phyloP scores from a whole-genome alignment of 345 rosid species.

The Boechera retrofracta region DNA sequence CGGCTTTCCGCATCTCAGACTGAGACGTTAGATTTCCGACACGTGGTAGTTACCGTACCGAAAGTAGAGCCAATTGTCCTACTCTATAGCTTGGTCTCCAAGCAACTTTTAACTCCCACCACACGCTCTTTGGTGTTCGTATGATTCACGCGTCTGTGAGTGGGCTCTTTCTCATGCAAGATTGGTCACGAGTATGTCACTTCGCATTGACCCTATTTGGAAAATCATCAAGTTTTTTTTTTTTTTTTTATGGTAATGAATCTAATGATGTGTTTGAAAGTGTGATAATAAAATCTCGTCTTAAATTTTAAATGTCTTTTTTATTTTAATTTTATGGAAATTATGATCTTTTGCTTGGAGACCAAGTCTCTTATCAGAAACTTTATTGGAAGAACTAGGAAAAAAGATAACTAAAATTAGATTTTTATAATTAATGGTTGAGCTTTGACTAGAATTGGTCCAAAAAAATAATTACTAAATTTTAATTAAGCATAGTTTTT shows the following conservation, averaged over 20 bases:
- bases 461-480: background rate
- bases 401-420: background rate
- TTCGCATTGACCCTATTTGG: conserved; percentile 17
- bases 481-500: background rate
- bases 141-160: background rate
- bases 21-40: conserved; percentile 42
- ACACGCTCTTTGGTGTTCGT: background rate
- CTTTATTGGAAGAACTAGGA: background rate
- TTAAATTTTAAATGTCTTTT: conserved; percentile 1
- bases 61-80: conserved; percentile 27
- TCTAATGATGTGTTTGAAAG: conserved; percentile 2
- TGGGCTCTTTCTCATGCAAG: background rate
- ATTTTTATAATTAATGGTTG: background rate
- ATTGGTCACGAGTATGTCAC: conserved; percentile 36
- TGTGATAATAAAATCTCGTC: background rate
- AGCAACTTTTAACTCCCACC: conserved; percentile 15
- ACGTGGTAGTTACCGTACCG: conserved; percentile 42
- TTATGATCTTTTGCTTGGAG: conserved; percentile 24
- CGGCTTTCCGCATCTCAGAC: conserved; percentile 43
- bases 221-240: background rate
- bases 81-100: conserved; percentile 43
- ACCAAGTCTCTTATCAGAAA: conserved; percentile 25
- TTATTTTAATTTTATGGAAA: background rate
- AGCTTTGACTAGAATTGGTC: conserved; percentile 19
- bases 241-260: background rate